Base-by-base conservation (phyloP, 2,329 filamentous ascomycete species). In the Pseudogymnoascus destructans region DNA sequence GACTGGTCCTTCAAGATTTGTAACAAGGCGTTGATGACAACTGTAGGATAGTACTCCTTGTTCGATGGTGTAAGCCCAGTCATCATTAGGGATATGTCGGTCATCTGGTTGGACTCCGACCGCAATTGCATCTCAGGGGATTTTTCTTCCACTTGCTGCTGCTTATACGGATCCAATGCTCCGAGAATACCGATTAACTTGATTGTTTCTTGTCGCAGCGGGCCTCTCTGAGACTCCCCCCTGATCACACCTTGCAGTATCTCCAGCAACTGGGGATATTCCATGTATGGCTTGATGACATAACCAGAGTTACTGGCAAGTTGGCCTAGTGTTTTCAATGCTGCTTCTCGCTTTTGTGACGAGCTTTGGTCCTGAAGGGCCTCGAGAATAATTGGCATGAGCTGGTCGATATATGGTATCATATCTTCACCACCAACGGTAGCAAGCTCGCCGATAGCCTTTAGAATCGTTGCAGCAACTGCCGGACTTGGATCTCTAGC, bases 51-150 rank as follows among this genome's bases (percentile, higher is more conserved):
- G 71, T 98, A 98, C 66, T 98, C 93, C 68, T 98, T 95, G 67
- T 89, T 95, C 0, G 92, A 97, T 0, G 93, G 95, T 0, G 91
- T 97, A 38, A 96, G 77, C 11, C 95, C 93, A 40, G 89, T 90
- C 92, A 98, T 98, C 78, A 98, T 97, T 27, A 98, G 78, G 3
- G 91, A 93, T 49, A 98, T 95, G 71, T 98, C 93, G 0, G 92
- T 95, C 66, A 95, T 74, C 59, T 83, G 81, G 38, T 79, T 81
- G 1, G 77, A 77, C 64, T 85, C 82, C 36, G 77, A 76, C 17
- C 78, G 79, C 25, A 79, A 80, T 67, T 93, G 87, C 63, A 86
- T 81, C 68, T 96, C 92, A 0, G 90, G 89, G 1, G 85, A 87
- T 62, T 85, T 84, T 70, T 97, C 92, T 69, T 95, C 88, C 57